These are phyloP conservation scores for Incumbomyces lentus DNA, from an alignment of 2,329 filamentous ascomycete species.

Conservation along the genomic window DNA sequence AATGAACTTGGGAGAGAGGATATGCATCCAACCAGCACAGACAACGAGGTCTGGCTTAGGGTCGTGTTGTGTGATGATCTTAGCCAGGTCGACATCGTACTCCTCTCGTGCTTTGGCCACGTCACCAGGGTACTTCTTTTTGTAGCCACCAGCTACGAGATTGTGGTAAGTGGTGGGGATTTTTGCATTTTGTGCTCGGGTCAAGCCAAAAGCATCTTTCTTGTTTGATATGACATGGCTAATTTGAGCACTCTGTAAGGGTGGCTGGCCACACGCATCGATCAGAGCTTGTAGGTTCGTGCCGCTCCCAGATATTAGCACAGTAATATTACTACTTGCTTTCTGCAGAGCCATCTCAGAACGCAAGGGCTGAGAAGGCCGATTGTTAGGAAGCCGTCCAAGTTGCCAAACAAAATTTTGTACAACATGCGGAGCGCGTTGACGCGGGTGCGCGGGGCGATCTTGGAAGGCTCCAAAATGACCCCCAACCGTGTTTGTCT, in stretches of 20 bases:
- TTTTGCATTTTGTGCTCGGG: conserved; percentile 46
- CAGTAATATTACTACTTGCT: conserved; percentile 36
- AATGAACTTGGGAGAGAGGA: conserved; percentile 61
- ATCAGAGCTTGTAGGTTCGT: conserved; percentile 72
- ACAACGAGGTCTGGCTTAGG: conserved; percentile 60
- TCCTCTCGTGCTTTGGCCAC: conserved; percentile 46
- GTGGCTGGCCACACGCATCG: conserved; percentile 42
- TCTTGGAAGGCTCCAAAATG: no score
- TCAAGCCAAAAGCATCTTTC: conserved; percentile 54
- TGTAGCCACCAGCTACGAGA: conserved; percentile 53
- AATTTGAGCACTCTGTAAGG: conserved; percentile 44
- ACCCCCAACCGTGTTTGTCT: no score
- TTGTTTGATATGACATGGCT: conserved; percentile 57
- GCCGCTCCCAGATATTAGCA: conserved; percentile 64
- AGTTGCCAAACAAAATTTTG: no score
- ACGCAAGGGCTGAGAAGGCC: no score
- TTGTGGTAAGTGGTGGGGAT: conserved; percentile 77
- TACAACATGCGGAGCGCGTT: no score
- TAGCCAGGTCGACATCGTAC: conserved; percentile 67
- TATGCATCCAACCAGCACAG: conserved; percentile 81
- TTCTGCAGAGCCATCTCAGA: neutral
- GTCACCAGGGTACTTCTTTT: conserved; percentile 54
- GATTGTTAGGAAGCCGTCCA: no score
- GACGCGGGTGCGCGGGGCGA: no score
- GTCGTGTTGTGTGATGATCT: conserved; percentile 51